These are phyloP conservation scores for Tetrapyrgos nigripes DNA, from an alignment of 1,284 basidiomycete genomes.

Conservation along the genomic window DNA sequence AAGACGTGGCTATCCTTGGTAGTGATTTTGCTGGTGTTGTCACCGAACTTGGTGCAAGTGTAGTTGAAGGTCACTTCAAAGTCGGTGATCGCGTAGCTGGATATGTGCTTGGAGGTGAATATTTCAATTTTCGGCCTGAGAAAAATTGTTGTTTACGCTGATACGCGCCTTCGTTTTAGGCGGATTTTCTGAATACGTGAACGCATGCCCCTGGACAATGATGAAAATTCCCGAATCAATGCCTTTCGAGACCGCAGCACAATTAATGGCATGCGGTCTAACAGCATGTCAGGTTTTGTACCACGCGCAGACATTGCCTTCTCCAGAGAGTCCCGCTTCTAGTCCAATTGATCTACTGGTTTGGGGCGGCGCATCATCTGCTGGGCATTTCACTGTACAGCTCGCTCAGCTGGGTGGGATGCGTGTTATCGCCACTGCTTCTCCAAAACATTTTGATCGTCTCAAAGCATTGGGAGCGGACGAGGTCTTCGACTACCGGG, in stretches of 20 bases:
- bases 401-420: conserved; percentile 44
- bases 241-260: conserved; percentile 37
- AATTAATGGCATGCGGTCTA: conserved; percentile 28
- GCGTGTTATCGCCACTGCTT: conserved; percentile 46
- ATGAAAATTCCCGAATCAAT: conserved; percentile 34
- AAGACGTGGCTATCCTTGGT: conserved; percentile 17
- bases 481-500: conserved; percentile 40
- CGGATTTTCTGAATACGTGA: conserved; percentile 40
- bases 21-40: conserved; percentile 33
- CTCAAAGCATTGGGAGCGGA: conserved; percentile 34
- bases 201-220: conserved; percentile 27
- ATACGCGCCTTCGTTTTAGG: no score
- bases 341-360: conserved; percentile 33
- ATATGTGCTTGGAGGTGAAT: conserved; percentile 12
- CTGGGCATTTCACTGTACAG: conserved; percentile 47
- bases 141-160: no score
- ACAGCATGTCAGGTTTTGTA: conserved; percentile 33
- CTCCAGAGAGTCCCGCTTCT: conserved; percentile 18
- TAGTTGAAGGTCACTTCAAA: conserved; percentile 17
- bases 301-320: conserved; percentile 30
- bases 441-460: conserved; percentile 18
- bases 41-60: conserved; percentile 32
- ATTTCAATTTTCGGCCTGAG: no score
- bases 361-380: conserved; percentile 43
- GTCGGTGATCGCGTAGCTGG: conserved; percentile 38